Evolutionary conservation across 2,329 filamentous ascomycete genomes (phyloP).

Genomic region (Dothiorella sarmentorum): DNA sequence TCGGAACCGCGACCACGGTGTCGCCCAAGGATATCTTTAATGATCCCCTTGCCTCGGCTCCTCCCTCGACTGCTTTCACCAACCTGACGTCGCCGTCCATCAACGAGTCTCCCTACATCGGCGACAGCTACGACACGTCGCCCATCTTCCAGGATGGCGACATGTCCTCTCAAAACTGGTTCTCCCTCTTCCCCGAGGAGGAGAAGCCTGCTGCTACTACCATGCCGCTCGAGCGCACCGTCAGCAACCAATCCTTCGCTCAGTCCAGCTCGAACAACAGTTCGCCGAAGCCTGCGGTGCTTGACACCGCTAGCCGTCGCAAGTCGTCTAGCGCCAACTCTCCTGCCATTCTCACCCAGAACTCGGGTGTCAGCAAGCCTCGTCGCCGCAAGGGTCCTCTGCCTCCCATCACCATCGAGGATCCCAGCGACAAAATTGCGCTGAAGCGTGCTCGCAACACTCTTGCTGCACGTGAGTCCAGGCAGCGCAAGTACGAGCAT

Average conservation of each 20-base stretch:
- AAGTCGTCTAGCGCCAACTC: conserved; percentile 43
- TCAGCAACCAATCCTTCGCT: conserved; percentile 37
- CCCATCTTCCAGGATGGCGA: conserved; percentile 64
- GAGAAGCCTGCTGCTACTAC: conserved; percentile 30
- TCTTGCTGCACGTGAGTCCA: conserved; percentile 87
- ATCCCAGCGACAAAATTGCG: conserved; percentile 70
- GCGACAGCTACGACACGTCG: conserved; percentile 70
- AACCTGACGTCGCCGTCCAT: conserved; percentile 77
- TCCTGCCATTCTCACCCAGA: conserved; percentile 55
- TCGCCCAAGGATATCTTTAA: conserved; percentile 80
- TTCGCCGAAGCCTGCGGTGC: conserved; percentile 31
- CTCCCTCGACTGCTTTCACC: conserved; percentile 77
- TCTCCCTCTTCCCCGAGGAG: conserved; percentile 65
- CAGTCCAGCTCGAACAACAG: conserved; percentile 35
- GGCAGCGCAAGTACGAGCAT: conserved; percentile 76
- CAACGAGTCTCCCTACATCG: conserved; percentile 72
- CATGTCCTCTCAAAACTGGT: conserved; percentile 64
- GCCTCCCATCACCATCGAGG: conserved; percentile 67
- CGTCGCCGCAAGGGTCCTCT: conserved; percentile 79
- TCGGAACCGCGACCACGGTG: conserved; percentile 56
- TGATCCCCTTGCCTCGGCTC: conserved; percentile 68
- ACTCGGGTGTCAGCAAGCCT: conserved; percentile 64
- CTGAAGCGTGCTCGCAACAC: conserved; percentile 94
- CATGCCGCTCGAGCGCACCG: conserved; percentile 40
- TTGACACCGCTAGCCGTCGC: conserved; percentile 31